phyloP scores from a whole-genome alignment of 768 basidiomycete genomes.

The Chalciporus sphaerocephalus region DNA sequence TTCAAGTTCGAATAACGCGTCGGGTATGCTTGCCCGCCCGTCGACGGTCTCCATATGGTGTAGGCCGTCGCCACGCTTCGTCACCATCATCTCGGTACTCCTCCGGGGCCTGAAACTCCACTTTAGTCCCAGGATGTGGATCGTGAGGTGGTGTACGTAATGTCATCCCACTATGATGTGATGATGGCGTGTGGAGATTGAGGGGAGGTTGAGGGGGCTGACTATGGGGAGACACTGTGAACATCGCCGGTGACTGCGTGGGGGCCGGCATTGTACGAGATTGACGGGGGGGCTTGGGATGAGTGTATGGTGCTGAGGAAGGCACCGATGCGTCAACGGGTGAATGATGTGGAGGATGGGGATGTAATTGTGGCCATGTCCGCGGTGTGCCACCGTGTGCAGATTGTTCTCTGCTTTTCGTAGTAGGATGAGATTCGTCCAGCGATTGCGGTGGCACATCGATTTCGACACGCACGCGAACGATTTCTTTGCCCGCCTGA shows the following conservation, averaged over 20 bases:
- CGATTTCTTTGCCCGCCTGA: slow-evolving; percentile 71
- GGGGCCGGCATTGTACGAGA: slow-evolving; percentile 19
- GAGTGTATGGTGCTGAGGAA: slow-evolving; percentile 33
- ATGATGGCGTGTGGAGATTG: slow-evolving; percentile 29
- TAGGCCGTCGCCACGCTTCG: slow-evolving; percentile 68
- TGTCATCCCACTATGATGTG: slow-evolving; percentile 24
- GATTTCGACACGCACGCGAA: slow-evolving; percentile 68
- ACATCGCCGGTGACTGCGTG: slow-evolving; percentile 26
- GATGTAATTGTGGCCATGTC: slow-evolving; percentile 31
- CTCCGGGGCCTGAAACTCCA: slow-evolving; percentile 36
- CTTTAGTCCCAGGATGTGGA: slow-evolving; percentile 31
- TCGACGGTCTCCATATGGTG: slow-evolving; percentile 68
- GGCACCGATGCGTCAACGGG: slow-evolving; percentile 22
- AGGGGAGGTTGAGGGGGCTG: slow-evolving; percentile 32
- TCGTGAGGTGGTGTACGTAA: slow-evolving; percentile 49
- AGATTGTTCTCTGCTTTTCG: slow-evolving; percentile 25
- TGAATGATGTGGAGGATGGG: slow-evolving; percentile 27
- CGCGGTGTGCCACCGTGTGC: slow-evolving; percentile 25
- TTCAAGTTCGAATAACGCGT: slow-evolving; percentile 51
- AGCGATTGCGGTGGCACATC: slow-evolving; percentile 39
- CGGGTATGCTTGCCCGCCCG: slow-evolving; percentile 78
- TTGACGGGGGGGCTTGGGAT: slow-evolving; percentile 32
- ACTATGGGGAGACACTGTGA: slow-evolving; percentile 30
- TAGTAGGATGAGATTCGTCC: slow-evolving; percentile 17
- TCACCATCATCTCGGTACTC: slow-evolving; percentile 57